These are phyloP conservation scores for Poronia punctata DNA, from an alignment of 495 filamentous ascomycete genomes.

Conservation along the genomic window DNA sequence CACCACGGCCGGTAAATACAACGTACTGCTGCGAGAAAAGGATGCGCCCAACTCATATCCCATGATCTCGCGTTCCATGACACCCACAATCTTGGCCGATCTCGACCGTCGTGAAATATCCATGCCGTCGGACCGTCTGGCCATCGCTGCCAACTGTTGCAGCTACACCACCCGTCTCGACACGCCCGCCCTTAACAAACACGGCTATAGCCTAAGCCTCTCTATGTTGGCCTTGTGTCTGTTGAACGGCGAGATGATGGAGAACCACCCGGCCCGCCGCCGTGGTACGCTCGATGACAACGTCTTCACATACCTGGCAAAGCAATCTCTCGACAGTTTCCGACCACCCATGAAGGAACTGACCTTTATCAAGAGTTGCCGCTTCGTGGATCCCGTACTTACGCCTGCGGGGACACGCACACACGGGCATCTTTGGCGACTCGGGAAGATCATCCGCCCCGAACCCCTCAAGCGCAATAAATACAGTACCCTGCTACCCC, in stretches of 20 bases:
- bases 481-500: slow-evolving; percentile 14
- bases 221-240: slow-evolving; percentile 27
- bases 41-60: neutral
- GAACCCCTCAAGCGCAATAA: slow-evolving; percentile 18
- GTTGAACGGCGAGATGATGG: slow-evolving; percentile 29
- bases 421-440: slow-evolving; percentile 25
- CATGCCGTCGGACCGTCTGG: slow-evolving; percentile 22
- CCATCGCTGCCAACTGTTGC: slow-evolving; percentile 25
- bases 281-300: slow-evolving; percentile 14
- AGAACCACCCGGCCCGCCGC: slow-evolving; percentile 15
- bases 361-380: slow-evolving; percentile 29
- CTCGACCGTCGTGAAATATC: slow-evolving; percentile 16
- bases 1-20: slow-evolving; percentile 20
- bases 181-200: slow-evolving; percentile 14
- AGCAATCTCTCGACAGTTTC: slow-evolving; percentile 19
- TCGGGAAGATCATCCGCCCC: slow-evolving; percentile 22
- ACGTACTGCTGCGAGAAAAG: slow-evolving; percentile 20
- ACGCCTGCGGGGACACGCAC: slow-evolving; percentile 18
- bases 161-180: slow-evolving; percentile 25
- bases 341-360: slow-evolving; percentile 20
- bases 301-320: slow-evolving; percentile 20
- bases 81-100: slow-evolving; percentile 21
- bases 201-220: slow-evolving; percentile 21
- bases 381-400: slow-evolving; percentile 21
- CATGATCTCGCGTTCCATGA: slow-evolving; percentile 23